Percentiles rank a stretch among this genome's conserved stretches.
Evolutionary conservation across 2,329 filamentous ascomycete species (phyloP).

Genomic region (Mycogone perniciosa): DNA sequence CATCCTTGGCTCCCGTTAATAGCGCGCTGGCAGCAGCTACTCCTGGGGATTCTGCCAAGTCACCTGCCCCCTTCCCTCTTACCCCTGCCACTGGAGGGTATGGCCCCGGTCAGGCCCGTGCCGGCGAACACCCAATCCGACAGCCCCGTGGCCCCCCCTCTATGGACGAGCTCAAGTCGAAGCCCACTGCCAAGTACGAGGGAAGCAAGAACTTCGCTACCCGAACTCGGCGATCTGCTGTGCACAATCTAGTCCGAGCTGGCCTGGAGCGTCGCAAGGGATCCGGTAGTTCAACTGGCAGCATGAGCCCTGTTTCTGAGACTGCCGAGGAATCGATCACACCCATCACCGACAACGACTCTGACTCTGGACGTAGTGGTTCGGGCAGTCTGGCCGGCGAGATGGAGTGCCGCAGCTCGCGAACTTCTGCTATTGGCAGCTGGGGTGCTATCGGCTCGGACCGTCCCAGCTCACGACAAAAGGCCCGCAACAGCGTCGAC

Average conservation of each 20-base stretch:
- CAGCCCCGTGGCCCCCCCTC: slow-evolving; percentile 90
- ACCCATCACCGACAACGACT: slow-evolving; percentile 66
- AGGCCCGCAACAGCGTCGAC: slow-evolving; percentile 55
- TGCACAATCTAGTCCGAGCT: slow-evolving; percentile 85
- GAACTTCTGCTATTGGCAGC: slow-evolving; percentile 65
- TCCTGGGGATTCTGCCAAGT: slow-evolving; percentile 43
- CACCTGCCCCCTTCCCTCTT: slow-evolving; percentile 67
- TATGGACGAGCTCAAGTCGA: slow-evolving; percentile 81
- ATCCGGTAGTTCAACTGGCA: slow-evolving; percentile 64
- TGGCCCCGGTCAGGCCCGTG: slow-evolving; percentile 85
- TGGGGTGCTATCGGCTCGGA: slow-evolving; percentile 82
- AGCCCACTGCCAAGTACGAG: slow-evolving; percentile 87
- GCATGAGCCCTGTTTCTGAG: slow-evolving; percentile 87
- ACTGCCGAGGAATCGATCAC: slow-evolving; percentile 61
- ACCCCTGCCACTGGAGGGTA: slow-evolving; percentile 81
- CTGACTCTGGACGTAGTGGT: slow-evolving; percentile 63
- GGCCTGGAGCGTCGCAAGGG: slow-evolving; percentile 79
- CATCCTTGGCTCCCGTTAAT: slow-evolving; percentile 63
- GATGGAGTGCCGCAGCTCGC: slow-evolving; percentile 63
- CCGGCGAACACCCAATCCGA: slow-evolving; percentile 87
- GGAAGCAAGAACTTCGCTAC: slow-evolving; percentile 97
- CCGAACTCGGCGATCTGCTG: slow-evolving; percentile 83
- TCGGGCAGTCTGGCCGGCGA: slow-evolving; percentile 78
- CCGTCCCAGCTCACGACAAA: slow-evolving; percentile 66
- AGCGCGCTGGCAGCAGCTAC: slow-evolving; percentile 38